These are phyloP conservation scores for Trypethelium eluteriae DNA, from an alignment of 495 filamentous ascomycete genomes.

Conservation along the genomic window DNA sequence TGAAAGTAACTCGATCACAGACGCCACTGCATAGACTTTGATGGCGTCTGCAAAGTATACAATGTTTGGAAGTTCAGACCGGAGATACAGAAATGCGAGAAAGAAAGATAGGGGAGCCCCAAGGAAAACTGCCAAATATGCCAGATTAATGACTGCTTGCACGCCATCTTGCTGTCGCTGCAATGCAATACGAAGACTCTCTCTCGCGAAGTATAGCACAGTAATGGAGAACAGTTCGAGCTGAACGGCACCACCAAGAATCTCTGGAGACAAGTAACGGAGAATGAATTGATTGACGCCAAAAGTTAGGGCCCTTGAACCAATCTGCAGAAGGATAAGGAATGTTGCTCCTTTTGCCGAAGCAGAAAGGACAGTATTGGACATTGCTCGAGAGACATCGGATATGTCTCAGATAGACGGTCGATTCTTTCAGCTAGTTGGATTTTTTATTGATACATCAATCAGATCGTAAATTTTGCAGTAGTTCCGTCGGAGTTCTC, in stretches of 20 bases:
- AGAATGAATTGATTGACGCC: constrained; percentile 81
- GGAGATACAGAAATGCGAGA: constrained; percentile 60
- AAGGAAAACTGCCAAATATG: constrained; percentile 65
- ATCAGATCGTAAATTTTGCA: too few relatives aligned
- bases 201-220: constrained; percentile 83
- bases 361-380: constrained; percentile 36
- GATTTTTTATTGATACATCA: too few relatives aligned
- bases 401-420: background rate
- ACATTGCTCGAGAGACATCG: constrained; percentile 16
- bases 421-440: too few relatives aligned
- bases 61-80: constrained; percentile 48
- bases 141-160: constrained; percentile 76
- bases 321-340: constrained; percentile 77
- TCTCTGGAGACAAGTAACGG: constrained; percentile 72
- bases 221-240: constrained; percentile 84
- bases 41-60: constrained; percentile 59
- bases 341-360: constrained; percentile 68
- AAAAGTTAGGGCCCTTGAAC: constrained; percentile 81
- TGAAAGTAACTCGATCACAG: constrained; percentile 67
- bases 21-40: constrained; percentile 62
- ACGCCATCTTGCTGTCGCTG: constrained; percentile 59
- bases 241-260: constrained; percentile 77
- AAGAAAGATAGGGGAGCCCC: constrained; percentile 56
- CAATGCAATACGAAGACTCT: constrained; percentile 76
- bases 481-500: too few relatives aligned